Percentiles rank a stretch among this genome's conserved stretches.
phyloP scores from a whole-genome alignment of 805 yeast species.

The Wickerhamiella australiensis region DNA sequence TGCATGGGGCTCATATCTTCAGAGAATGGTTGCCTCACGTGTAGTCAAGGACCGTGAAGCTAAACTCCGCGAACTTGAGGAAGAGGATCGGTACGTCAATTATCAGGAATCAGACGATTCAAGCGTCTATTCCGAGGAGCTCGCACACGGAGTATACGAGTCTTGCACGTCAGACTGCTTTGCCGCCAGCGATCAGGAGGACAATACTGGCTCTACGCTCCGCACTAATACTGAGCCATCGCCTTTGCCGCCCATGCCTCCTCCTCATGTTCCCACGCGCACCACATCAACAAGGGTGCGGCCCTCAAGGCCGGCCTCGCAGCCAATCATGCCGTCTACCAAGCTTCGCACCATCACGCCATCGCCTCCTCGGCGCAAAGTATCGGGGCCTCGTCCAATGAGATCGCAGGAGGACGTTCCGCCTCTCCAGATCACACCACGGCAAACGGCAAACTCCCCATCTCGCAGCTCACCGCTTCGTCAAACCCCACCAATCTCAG shows the following conservation, averaged over 20 bases:
- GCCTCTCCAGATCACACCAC: constrained; percentile 3
- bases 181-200: background rate
- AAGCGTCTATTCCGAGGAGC: background rate
- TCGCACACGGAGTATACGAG: constrained; percentile 2
- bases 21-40: constrained; percentile 26
- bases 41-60: constrained; percentile 23
- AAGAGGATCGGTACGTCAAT: constrained; percentile 12
- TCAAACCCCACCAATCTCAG: background rate
- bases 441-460: background rate
- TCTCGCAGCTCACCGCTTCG: background rate
- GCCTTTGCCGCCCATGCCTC: background rate
- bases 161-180: constrained; percentile 11
- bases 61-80: constrained; percentile 3
- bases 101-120: constrained; percentile 9
- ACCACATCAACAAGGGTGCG: background rate
- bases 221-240: background rate
- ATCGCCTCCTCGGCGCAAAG: background rate
- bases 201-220: background rate
- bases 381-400: constrained; percentile 5
- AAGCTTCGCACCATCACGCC: background rate
- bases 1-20: constrained; percentile 26
- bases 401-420: constrained; percentile 1
- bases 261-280: background rate
- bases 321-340: background rate
- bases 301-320: background rate